Percentiles rank a stretch among this genome's conserved stretches.
Evolutionary conservation across 1,139 yeast genomes (phyloP).

Genomic region (Lodderomyces parapsilosis): DNA sequence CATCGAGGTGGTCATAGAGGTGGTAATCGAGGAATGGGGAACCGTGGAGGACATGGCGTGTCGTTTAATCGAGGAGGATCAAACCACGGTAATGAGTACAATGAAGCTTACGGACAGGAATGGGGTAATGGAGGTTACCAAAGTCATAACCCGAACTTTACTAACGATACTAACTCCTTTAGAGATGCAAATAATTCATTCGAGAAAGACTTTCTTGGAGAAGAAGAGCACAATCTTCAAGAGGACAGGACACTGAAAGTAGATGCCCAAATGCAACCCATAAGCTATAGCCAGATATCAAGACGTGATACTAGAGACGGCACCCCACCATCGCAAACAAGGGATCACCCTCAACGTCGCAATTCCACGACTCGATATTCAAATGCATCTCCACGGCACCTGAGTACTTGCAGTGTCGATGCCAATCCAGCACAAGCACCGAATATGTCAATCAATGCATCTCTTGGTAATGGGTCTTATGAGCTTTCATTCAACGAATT

Average conservation of each 20-base stretch:
- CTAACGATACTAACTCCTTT: background rate
- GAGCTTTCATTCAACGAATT: background rate
- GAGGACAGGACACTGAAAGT: background rate
- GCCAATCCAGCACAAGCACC: background rate
- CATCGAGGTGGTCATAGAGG: background rate
- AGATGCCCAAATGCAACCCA: background rate
- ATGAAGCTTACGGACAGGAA: background rate
- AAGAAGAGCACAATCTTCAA: background rate
- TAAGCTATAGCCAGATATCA: slow-evolving; percentile 1
- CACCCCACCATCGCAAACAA: background rate
- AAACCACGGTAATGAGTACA: background rate
- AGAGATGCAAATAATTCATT: background rate
- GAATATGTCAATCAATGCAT: background rate
- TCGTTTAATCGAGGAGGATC: background rate
- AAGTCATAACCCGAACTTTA: background rate
- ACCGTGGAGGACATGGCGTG: background rate
- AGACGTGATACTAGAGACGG: background rate
- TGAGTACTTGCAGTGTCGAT: background rate
- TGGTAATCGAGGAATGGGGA: background rate
- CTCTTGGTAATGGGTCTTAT: background rate
- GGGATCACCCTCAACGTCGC: background rate
- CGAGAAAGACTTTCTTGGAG: background rate
- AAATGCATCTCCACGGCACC: background rate
- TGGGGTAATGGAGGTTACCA: background rate
- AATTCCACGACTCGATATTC: background rate